These are phyloP conservation scores for Fusarium sp. DNA, from an alignment of 2,329 filamentous ascomycete species.

Conservation along the genomic window DNA sequence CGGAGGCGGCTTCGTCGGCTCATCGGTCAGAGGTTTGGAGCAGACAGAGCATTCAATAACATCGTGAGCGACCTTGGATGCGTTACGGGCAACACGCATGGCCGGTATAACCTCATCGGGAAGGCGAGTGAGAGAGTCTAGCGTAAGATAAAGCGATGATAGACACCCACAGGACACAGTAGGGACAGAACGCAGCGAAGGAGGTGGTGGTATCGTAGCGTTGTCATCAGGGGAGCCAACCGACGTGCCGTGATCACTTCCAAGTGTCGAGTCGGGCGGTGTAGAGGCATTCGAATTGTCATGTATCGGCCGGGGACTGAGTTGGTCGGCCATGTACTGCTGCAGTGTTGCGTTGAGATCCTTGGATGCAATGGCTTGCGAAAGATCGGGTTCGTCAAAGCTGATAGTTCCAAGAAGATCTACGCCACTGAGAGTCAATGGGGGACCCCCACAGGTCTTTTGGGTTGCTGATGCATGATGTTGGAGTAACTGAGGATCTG, in stretches of 20 bases:
- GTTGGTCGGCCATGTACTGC: slow-evolving; percentile 38
- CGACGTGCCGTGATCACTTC: slow-evolving; percentile 37
- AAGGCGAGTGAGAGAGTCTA: slow-evolving; percentile 61
- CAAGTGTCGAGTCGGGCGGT: slow-evolving; percentile 23
- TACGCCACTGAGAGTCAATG: slow-evolving; percentile 37
- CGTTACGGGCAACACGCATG: slow-evolving; percentile 59
- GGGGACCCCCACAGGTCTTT: slow-evolving; percentile 11
- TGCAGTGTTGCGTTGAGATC: slow-evolving; percentile 43
- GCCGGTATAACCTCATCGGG: slow-evolving; percentile 57
- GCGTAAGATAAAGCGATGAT: slow-evolving; percentile 60
- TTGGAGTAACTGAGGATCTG: slow-evolving; percentile 29
- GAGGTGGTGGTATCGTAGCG: slow-evolving; percentile 7
- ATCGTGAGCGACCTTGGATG: slow-evolving; percentile 61
- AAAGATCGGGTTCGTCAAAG: slow-evolving; percentile 46
- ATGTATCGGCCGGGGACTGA: slow-evolving; percentile 22
- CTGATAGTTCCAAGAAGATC: slow-evolving; percentile 47
- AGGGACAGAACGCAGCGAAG: slow-evolving; percentile 40
- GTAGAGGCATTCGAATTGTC: slow-evolving; percentile 34
- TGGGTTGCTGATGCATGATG: slow-evolving; percentile 13
- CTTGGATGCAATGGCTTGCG: slow-evolving; percentile 42
- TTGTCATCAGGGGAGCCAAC: slow-evolving; percentile 26
- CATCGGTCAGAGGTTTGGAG: slow-evolving; percentile 51
- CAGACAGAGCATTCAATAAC: slow-evolving; percentile 64
- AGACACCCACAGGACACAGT: slow-evolving; percentile 58
- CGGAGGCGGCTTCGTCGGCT: slow-evolving; percentile 49